A percentile compares a stretch with the other conserved stretches of the same genome.
Evolutionary conservation across 148 eudicot species (phyloP).

Genomic region (Rhododendron williamsianum): DNA sequence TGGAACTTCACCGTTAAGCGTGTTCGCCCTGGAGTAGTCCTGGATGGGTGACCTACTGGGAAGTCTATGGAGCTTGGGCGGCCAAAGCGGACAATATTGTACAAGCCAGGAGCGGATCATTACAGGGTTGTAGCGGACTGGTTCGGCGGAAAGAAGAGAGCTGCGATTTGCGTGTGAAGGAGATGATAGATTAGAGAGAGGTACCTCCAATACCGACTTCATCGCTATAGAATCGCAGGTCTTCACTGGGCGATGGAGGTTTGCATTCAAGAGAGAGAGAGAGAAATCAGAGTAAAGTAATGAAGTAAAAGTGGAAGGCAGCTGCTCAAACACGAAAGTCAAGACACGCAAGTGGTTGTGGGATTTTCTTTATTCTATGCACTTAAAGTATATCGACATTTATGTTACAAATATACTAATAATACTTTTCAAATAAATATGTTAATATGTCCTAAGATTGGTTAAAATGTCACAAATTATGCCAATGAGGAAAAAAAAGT

Average conservation of each 20-base stretch:
- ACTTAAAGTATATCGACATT: neutral
- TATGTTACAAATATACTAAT: neutral
- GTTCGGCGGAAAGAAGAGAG: neutral
- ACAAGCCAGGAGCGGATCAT: no score
- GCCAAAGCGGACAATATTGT: no score
- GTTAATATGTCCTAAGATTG: neutral
- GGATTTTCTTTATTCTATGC: neutral
- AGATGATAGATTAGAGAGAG: neutral
- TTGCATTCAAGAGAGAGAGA: neutral
- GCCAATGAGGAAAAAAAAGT: neutral
- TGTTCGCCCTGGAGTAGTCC: no score
- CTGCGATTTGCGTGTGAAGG: neutral
- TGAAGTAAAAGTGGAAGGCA: neutral
- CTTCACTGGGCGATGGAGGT: neutral
- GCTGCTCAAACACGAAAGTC: neutral
- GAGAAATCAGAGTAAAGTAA: neutral
- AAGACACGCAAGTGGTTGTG: neutral
- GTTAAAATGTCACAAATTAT: neutral
- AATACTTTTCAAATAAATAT: neutral
- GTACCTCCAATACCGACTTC: neutral
- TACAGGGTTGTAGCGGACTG: neutral
- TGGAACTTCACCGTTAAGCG: no score
- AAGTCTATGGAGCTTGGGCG: no score
- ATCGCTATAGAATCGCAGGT: no score
- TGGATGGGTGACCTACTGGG: no score